phyloP scores from a whole-genome alignment of 768 basidiomycete species.

The Rhodosporidiobolus odoratus region DNA sequence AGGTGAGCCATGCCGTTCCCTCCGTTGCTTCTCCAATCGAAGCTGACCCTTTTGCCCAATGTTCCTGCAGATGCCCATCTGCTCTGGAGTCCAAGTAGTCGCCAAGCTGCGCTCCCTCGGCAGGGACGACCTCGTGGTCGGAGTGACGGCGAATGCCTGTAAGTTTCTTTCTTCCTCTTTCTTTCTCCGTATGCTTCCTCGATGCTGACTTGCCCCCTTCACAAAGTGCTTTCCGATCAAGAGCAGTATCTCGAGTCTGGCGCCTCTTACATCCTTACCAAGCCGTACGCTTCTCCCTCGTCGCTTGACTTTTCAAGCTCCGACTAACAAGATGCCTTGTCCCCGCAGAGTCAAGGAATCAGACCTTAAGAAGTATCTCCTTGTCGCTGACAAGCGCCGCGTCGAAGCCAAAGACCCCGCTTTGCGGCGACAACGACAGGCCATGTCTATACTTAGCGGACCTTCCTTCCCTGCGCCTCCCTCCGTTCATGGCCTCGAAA shows the following conservation, averaged over 20 bases:
- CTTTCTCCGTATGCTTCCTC: no score
- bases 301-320: neutral
- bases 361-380: conserved; percentile 33
- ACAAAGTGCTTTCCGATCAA: conserved; percentile 35
- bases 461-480: conserved; percentile 2
- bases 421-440: conserved; percentile 8
- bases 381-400: conserved; percentile 35
- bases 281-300: conserved; percentile 26
- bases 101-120: conserved; percentile 61
- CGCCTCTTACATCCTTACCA: conserved; percentile 42
- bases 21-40: neutral
- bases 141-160: conserved; percentile 52
- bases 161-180: neutral
- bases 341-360: conserved; percentile 18
- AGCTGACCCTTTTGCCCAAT: neutral
- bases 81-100: conserved; percentile 68
- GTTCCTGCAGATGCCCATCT: conserved; percentile 40
- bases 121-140: conserved; percentile 69
- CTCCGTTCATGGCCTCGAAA: neutral
- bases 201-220: neutral
- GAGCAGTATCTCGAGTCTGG: conserved; percentile 42
- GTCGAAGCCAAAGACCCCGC: conserved; percentile 14
- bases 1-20: conserved; percentile 61
- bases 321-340: neutral
- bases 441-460: conserved; percentile 1